Percentiles rank a stretch among this genome's conserved stretches.
phyloP scores from a whole-genome alignment of 257 asterid species.

The Eustoma russellianum region DNA sequence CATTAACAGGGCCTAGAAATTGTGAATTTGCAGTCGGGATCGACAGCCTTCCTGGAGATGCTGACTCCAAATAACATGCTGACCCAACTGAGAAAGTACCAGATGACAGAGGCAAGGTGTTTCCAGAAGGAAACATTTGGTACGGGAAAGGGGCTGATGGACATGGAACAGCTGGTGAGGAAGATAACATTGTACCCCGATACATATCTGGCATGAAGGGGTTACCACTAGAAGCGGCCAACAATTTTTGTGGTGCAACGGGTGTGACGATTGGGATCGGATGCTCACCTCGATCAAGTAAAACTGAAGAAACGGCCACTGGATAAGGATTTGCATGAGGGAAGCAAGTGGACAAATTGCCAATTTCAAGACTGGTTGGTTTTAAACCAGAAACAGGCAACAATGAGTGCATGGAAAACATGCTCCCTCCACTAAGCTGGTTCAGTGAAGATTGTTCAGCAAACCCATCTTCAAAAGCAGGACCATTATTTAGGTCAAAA shows the following conservation, averaged over 20 bases:
- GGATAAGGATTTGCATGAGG: constrained; percentile 55
- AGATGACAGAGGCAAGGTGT: no score
- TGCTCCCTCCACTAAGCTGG: no score
- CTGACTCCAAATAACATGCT: constrained; percentile 23
- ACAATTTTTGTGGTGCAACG: constrained; percentile 49
- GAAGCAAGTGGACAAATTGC: constrained; percentile 65
- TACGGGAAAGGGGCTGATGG: constrained; percentile 45
- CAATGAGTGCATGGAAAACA: no score
- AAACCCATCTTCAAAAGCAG: constrained; percentile 28
- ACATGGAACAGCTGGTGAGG: constrained; percentile 49
- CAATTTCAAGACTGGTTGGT: constrained; percentile 33
- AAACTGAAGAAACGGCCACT: constrained; percentile 33
- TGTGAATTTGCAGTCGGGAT: constrained; percentile 47
- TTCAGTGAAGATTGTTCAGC: constrained; percentile 20
- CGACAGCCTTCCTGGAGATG: constrained; percentile 50
- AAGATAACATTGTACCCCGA: constrained; percentile 78
- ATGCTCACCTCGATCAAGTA: constrained; percentile 58
- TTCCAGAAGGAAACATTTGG: no score
- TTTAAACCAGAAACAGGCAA: constrained; percentile 36
- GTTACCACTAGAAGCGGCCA: constrained; percentile 44
- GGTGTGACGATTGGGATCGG: constrained; percentile 60
- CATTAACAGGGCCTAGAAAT: constrained; percentile 45
- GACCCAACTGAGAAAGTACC: no score
- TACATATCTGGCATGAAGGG: constrained; percentile 45
- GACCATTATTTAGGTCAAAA: constrained; percentile 46